phyloP scores from a whole-genome alignment of 2,329 filamentous ascomycete species.

The Sphaerostilbella broomeana region DNA sequence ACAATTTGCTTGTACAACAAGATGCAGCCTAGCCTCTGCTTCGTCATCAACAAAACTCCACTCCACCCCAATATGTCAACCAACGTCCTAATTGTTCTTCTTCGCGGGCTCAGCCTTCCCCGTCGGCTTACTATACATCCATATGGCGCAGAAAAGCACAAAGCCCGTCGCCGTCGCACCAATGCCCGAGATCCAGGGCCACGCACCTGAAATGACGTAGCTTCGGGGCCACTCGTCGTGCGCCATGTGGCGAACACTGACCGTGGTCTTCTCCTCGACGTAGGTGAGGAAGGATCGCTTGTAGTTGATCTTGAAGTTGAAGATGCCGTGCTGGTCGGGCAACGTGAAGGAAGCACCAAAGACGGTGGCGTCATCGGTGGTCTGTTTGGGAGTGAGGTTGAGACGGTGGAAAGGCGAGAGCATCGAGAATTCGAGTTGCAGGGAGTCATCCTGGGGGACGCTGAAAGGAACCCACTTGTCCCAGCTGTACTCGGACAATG shows the following conservation, averaged over 20 bases:
- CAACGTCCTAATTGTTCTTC: conserved; percentile 6
- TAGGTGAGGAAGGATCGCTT: conserved; percentile 87
- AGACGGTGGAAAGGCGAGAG: conserved; percentile 95
- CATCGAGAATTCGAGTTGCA: conserved; percentile 98
- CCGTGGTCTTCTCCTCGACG: conserved; percentile 88
- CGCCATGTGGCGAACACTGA: conserved; percentile 92
- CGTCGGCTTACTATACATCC: conserved; percentile 64
- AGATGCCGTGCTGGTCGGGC: conserved; percentile 97
- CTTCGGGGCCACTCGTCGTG: conserved; percentile 95
- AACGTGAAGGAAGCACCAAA: conserved; percentile 72
- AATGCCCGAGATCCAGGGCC: conserved; percentile 90
- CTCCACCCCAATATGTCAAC: neutral
- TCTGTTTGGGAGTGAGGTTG: conserved; percentile 52
- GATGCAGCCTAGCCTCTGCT: no score
- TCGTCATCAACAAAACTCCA: neutral
- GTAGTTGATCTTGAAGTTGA: conserved; percentile 97
- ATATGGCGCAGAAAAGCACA: conserved; percentile 76
- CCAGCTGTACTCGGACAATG: conserved; percentile 76
- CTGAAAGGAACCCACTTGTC: conserved; percentile 70
- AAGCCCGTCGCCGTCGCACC: conserved; percentile 78
- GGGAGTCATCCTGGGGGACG: conserved; percentile 59
- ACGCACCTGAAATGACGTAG: conserved; percentile 82
- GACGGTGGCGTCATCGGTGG: conserved; percentile 60
- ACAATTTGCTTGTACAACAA: neutral
- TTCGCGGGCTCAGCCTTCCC: conserved; percentile 22